Evolutionary conservation across 2,329 filamentous ascomycete genomes (phyloP), one percentile per base, ranked within the genome.

Genomic region (Pezizomycotina sp.): DNA sequence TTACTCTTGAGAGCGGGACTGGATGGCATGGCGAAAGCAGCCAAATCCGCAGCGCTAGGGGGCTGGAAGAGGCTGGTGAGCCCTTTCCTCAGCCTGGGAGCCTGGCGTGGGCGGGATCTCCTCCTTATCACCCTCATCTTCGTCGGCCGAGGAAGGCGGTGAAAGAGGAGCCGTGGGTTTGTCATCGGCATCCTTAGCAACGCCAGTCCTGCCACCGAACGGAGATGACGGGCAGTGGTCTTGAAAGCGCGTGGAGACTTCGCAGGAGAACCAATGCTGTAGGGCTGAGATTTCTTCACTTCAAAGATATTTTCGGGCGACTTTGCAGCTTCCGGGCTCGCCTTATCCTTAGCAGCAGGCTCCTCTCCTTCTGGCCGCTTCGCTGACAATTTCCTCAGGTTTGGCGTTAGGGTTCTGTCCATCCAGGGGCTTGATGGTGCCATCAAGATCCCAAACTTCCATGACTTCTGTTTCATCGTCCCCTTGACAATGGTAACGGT

Each of bases 41-140:
- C 22, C 7, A 12, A 24, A 8, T 24, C 22, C 8, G 8, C 22
- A 24, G 12, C 22, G 15, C 37, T 31, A 18, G 40, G 36, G 2
- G 41, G 41, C 10, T 44, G 36, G 25, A 44, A 44, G 16, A 44
- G 31, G 2, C 41, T 37, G 13, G 41, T 44, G 3, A 44, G 26
- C n/a, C 41, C 36, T 4, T 36, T n/a, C 36, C 26, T 44, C 40
- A 10, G 41, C 41, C 27, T 44, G 39, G 8, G 41, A 32, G 9
- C 41, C 41, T 5, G 41, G 41, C 2, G 23, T 5, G n/a, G 19
- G n/a, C n/a, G n/a, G n/a, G n/a, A n/a, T 31, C 8, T 36, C 41
- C 14, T 38, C 34, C n/a, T 44, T 44, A 6, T 37, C 41, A 13
- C 36, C 28, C 8, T 40, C 41, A n/a, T 44, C 41, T 20, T 44